Conservation (phyloP, 352 stramenopile genomes). For the Pythium rishiriense region DNA sequence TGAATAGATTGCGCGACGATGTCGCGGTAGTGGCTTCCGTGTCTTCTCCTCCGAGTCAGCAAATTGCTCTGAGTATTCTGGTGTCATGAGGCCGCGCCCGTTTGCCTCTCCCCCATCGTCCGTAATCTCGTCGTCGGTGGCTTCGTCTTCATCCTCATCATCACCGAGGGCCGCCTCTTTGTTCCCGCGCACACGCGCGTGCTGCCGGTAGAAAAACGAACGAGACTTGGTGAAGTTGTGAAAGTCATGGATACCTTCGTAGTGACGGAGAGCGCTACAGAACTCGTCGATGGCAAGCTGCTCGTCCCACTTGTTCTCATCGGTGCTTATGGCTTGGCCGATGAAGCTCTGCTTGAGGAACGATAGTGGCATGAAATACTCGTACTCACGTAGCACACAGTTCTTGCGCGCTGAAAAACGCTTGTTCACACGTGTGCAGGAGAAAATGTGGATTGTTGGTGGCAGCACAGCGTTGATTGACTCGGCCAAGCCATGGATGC, state of each 20-base stretch:
- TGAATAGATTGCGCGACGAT: constrained; percentile 79
- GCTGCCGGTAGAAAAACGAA: constrained; percentile 74
- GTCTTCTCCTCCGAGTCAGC: constrained; percentile 36
- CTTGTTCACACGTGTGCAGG: constrained; percentile 87
- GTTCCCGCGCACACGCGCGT: constrained; percentile 39
- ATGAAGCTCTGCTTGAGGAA: constrained; percentile 60
- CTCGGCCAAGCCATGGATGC: constrained; percentile 58
- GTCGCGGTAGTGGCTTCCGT: constrained; percentile 60
- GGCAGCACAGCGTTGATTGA: constrained; percentile 81
- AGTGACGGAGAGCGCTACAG: constrained; percentile 50
- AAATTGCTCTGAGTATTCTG: constrained; percentile 38
- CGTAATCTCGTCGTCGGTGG: constrained; percentile 19
- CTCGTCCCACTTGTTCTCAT: constrained; percentile 29
- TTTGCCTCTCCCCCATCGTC: constrained; percentile 1
- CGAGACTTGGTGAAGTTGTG: constrained; percentile 91
- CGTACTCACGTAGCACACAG: constrained; percentile 88
- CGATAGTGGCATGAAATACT: constrained; percentile 89
- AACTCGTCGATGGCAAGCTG: constrained; percentile 49
- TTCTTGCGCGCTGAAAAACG: constrained; percentile 87
- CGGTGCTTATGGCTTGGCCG: constrained; percentile 2
- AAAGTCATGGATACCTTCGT: constrained; percentile 89
- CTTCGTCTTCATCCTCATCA: constrained; percentile 19
- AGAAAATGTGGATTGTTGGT: constrained; percentile 84
- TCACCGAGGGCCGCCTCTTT: not conserved
- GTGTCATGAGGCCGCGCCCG: constrained; percentile 1